phyloP scores from a whole-genome alignment of 176 grass and related monocot genomes.

The Raddia guianensis region DNA sequence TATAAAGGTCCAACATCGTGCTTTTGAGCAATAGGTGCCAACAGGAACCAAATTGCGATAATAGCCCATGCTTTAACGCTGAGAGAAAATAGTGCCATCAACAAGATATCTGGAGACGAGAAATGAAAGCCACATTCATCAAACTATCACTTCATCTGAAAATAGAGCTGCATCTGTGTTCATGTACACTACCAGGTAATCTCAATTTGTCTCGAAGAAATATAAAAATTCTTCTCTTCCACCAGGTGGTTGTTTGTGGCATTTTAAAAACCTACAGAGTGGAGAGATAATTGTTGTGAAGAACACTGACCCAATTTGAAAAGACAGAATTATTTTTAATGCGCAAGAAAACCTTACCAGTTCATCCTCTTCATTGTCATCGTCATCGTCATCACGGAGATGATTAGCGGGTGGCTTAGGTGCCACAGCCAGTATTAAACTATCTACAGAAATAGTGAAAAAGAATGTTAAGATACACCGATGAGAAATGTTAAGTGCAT shows the following conservation, averaged over 20 bases:
- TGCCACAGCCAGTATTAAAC: constrained; percentile 52
- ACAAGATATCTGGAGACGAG: constrained; percentile 73
- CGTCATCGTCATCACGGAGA: constrained; percentile 43
- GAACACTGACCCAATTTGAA: constrained; percentile 36
- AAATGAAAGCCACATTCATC: constrained; percentile 1
- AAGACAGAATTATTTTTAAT: background rate
- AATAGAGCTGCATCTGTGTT: background rate
- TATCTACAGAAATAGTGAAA: constrained; percentile 46
- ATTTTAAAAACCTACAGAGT: constrained; percentile 52
- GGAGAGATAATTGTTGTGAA: background rate
- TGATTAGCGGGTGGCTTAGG: constrained; percentile 65
- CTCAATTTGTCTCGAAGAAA: constrained; percentile 86
- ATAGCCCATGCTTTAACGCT: constrained; percentile 75
- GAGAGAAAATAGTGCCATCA: constrained; percentile 88
- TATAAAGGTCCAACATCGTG: constrained; percentile 78
- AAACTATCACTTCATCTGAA: constrained; percentile 6
- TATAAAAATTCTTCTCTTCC: constrained; percentile 75
- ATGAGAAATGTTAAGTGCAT: background rate
- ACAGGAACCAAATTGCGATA: constrained; percentile 73
- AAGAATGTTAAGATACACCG: background rate
- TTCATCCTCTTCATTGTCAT: constrained; percentile 54
- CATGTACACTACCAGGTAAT: constrained; percentile 66
- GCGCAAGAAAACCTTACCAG: constrained; percentile 36
- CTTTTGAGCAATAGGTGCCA: constrained; percentile 81
- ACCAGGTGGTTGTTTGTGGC: constrained; percentile 58